Conservation (phyloP, 2,329 filamentous ascomycete genomes). For the Plenodomus biglobosus region DNA sequence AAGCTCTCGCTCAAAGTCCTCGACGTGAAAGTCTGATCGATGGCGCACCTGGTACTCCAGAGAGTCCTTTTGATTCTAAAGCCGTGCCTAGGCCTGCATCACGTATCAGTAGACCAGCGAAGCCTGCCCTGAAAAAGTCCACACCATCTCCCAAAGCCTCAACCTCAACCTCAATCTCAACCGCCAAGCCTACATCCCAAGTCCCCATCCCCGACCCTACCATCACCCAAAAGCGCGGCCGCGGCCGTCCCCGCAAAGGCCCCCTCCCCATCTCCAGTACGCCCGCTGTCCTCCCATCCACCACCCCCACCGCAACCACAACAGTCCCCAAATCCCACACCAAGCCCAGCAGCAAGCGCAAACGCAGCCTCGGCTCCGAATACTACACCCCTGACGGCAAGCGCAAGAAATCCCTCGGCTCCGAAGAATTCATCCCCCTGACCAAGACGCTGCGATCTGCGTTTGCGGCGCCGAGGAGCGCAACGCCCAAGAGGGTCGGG, state of each 20-base stretch:
- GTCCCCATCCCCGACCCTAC: not conserved
- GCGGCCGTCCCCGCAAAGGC: slow-evolving; percentile 1
- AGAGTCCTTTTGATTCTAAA: not conserved
- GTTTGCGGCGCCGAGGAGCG: not conserved
- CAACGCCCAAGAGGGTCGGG: not conserved
- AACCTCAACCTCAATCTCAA: not conserved
- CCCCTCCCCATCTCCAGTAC: not conserved
- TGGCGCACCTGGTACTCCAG: not conserved
- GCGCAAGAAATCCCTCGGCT: slow-evolving; percentile 1
- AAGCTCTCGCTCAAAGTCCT: not conserved
- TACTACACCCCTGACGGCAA: slow-evolving; percentile 1
- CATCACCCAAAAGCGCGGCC: not conserved
- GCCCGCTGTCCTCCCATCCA: not conserved
- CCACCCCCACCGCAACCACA: not conserved
- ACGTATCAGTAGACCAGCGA: not conserved
- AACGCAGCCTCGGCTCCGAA: slow-evolving; percentile 1
- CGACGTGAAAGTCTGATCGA: not conserved
- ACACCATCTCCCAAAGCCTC: not conserved
- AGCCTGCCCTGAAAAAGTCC: not conserved
- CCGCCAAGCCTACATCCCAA: not conserved
- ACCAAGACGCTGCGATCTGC: not conserved
- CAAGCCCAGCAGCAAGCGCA: not conserved
- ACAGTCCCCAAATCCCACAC: not conserved
- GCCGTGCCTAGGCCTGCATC: not conserved
- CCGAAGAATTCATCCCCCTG: not conserved